Evolutionary conservation across 306 rosid genomes (phyloP), one percentile per base, ranked within the genome.

Genomic region (Prunus davidiana): DNA sequence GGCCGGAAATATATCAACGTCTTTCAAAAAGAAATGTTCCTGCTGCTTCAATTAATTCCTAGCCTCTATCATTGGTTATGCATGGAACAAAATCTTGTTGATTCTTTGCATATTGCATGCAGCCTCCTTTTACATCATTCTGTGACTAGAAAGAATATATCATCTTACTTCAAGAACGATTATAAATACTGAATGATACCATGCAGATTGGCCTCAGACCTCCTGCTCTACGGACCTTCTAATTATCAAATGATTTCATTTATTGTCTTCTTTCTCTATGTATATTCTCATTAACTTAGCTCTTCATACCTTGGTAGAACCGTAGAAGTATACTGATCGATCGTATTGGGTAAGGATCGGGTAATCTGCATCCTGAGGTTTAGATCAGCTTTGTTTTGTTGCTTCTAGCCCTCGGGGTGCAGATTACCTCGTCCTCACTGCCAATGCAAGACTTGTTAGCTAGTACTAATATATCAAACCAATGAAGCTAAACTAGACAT

Each of bases 341-440:
- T 34, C 41, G 8, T 51, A 22, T 67, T 45, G 56, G 74, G 24
- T 70, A 3, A 70, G 46, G 74, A 28, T 28, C 62, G 27, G 74
- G 47, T 70, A 70, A 70, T 70, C 74, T 70, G 47, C 46, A 70
- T 70, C 74, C 34, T 45, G 55, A 67, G 71, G 55, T 67, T 67
- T 67, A 67, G 55, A 67, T 67, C 55, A 22, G 3, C 28, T 20
- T 9, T 8, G 6, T 8, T n/a, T 15, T 49, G 60, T 69, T 25
- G 73, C 24, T 22, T 69, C 73, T 69, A 49, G 60, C 22, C 57
- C 60, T 69, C 58, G 43, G 73, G 45, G 1, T 69, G 74, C 46
- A 70, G 74, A 51, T 70, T 70, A 70, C 62, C 74, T 70, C 9
- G 5, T 70, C 47, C 74, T 69, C 45, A 18, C 45, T 1, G 9